Evolutionary conservation across 208 protist species (phyloP).

Genomic region (Paratrypanosoma confusum): DNA sequence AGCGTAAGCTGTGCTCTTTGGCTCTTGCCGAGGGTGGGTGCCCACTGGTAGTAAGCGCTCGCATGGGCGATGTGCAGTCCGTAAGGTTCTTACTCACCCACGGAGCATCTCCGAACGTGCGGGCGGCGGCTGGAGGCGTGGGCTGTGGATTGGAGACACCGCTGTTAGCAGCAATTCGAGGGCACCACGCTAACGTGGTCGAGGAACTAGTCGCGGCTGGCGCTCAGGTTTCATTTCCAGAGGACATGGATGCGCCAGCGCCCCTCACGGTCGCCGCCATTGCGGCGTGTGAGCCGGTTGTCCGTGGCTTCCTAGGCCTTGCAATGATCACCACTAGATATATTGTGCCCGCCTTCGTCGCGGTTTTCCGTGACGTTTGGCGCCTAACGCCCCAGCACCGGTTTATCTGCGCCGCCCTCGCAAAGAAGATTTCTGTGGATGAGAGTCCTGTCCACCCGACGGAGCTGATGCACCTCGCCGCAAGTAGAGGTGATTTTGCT

Average conservation of each 20-base stretch:
- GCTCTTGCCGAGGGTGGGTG: constrained; percentile 2
- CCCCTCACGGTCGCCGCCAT: constrained; percentile 22
- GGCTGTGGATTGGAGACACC: no score
- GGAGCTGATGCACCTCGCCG: constrained; percentile 57
- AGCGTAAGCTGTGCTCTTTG: constrained; percentile 23
- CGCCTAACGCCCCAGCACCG: constrained; percentile 13
- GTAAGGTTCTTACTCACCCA: constrained; percentile 25
- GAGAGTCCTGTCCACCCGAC: constrained; percentile 25
- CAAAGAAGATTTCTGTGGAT: background rate
- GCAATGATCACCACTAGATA: constrained; percentile 15
- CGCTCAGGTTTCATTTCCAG: no score
- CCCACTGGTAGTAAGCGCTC: constrained; percentile 37
- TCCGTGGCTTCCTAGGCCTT: constrained; percentile 34
- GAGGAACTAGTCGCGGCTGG: constrained; percentile 27
- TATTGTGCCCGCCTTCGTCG: constrained; percentile 22
- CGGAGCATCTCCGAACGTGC: constrained; percentile 31
- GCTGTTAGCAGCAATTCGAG: constrained; percentile 26
- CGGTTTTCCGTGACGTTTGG: constrained; percentile 19
- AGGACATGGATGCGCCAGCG: no score
- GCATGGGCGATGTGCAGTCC: constrained; percentile 24
- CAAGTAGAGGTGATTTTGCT: constrained; percentile 28
- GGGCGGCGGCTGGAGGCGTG: background rate
- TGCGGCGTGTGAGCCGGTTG: constrained; percentile 23
- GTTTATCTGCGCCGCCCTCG: constrained; percentile 18
- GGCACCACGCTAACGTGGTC: constrained; percentile 25